Evolutionary conservation across 1,139 yeast genomes (phyloP).

Genomic region (Saccharomycopsis crataegensis): DNA sequence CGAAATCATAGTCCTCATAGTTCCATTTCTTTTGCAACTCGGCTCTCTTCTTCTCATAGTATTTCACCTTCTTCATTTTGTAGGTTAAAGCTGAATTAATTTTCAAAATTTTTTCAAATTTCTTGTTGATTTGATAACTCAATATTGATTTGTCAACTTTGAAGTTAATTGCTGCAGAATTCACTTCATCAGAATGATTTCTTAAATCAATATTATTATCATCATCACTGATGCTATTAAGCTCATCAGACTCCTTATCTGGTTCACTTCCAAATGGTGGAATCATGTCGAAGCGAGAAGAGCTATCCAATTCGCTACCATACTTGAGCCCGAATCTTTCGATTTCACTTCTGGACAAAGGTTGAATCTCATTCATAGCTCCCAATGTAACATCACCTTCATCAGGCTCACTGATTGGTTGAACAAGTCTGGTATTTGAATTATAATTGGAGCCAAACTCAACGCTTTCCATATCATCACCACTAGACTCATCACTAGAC

Average conservation of each 20-base stretch:
- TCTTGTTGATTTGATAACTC: slow-evolving; percentile 11
- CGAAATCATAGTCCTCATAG: slow-evolving; percentile 57
- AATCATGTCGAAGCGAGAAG: background rate
- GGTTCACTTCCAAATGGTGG: background rate
- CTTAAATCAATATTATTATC: background rate
- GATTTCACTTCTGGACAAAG: slow-evolving; percentile 5
- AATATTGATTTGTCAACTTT: slow-evolving; percentile 8
- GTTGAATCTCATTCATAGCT: slow-evolving; percentile 3
- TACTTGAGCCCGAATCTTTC: slow-evolving; percentile 10
- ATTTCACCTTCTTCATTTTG: slow-evolving; percentile 21
- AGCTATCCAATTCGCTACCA: background rate
- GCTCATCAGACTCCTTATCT: background rate
- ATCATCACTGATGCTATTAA: background rate
- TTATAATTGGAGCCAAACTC: slow-evolving; percentile 4
- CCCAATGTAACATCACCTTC: background rate
- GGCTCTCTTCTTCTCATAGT: slow-evolving; percentile 19
- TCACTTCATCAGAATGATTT: background rate
- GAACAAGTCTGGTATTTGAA: slow-evolving; percentile 4
- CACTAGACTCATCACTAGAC: slow-evolving; percentile 13
- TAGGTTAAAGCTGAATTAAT: slow-evolving; percentile 13
- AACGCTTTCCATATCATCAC: slow-evolving; percentile 16
- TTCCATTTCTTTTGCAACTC: slow-evolving; percentile 37
- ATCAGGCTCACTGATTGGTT: background rate
- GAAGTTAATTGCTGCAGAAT: background rate
- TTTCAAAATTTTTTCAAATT: slow-evolving; percentile 13